Base-by-base conservation (phyloP, 352 stramenopile genomes). In the Blastocystis sp. region DNA sequence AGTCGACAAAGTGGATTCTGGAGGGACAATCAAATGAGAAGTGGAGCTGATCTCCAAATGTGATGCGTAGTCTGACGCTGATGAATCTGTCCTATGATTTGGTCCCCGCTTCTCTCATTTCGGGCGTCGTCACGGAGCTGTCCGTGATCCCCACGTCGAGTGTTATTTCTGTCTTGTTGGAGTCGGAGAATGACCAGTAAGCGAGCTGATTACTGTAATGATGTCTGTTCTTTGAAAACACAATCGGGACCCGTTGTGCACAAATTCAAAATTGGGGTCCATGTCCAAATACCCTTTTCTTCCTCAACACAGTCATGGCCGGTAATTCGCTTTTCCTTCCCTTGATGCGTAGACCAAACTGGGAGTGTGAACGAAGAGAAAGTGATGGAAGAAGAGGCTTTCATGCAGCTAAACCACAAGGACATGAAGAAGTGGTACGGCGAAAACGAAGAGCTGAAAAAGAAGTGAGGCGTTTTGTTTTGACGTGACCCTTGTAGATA, bases 351-450 rank as follows among this genome's bases (percentile, higher is more conserved):
- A 81, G 71, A 81, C 38, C 7, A 66, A 21, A 59, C 52, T 62
- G 28, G 11, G 38, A 43, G 4, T 53, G 34, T 78, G 19, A 61
- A 87, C 2, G 34, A 94, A 78, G 93, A 95, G 88, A 92, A 95
- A 79, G 91, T 92, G 90, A 92, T 94, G 89, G 93, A 95, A 89
- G 92, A 92, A 67, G 93, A 95, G 89, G 92, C 92, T n/a, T 95
- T 95, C 92, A 95, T 95, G 93, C 94, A 94, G 90, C 93, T 65
- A 76, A 95, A 95, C 89, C 92, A 95, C 89, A 91, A 93, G 81
- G 91, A 92, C 0, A 95, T 95, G 93, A 95, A 94, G 90, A 91
- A 94, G 88, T 95, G 93, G 93, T 95, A 94, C 86, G 90, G 91
- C n/a, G 90, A 94, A 88, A 89, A 93, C 60, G 89, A 92, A n/a